Evolutionary conservation across 2,329 filamentous ascomycete genomes (phyloP).

Genomic region (Ascocoryne sarcoides): DNA sequence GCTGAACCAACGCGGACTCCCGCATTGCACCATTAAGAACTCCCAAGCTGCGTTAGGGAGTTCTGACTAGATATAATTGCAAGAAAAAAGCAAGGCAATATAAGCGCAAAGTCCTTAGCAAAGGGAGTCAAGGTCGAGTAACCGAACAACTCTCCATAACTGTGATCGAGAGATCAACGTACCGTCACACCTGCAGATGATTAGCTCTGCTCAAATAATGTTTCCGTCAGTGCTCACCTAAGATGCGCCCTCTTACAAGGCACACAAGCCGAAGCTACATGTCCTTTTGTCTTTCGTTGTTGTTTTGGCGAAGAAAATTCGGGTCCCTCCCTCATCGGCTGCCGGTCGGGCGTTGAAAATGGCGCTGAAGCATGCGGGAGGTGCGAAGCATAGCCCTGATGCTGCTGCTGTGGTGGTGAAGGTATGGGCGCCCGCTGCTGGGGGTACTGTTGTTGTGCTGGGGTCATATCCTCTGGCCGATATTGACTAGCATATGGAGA

Average conservation of each 20-base stretch:
- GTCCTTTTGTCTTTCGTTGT: constrained; percentile 64
- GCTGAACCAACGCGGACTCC: constrained; percentile 8
- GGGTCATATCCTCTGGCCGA: constrained; percentile 19
- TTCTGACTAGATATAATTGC: no score
- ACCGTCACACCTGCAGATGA: constrained; percentile 49
- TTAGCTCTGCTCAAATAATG: constrained; percentile 26
- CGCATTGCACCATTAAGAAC: constrained; percentile 4
- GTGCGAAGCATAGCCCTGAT: constrained; percentile 16
- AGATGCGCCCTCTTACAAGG: constrained; percentile 81
- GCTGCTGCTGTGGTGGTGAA: constrained; percentile 17
- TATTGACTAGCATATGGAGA: constrained; percentile 18
- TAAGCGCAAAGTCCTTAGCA: constrained; percentile 4
- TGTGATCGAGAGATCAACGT: constrained; percentile 33
- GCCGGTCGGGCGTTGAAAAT: constrained; percentile 23
- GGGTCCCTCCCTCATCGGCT: constrained; percentile 36
- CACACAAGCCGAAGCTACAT: constrained; percentile 77
- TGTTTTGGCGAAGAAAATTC: constrained; percentile 49
- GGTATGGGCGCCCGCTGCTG: constrained; percentile 15
- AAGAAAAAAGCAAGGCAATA: constrained; percentile 7
- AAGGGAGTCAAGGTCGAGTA: constrained; percentile 4
- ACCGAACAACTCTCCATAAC: not conserved
- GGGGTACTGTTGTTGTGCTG: constrained; percentile 14
- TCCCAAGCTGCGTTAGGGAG: no score
- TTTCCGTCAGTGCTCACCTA: constrained; percentile 34
- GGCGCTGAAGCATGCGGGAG: constrained; percentile 15